Percentiles rank a stretch among this genome's conserved stretches.
phyloP scores from a whole-genome alignment of 345 rosid species.

The Eucalyptus rudis region DNA sequence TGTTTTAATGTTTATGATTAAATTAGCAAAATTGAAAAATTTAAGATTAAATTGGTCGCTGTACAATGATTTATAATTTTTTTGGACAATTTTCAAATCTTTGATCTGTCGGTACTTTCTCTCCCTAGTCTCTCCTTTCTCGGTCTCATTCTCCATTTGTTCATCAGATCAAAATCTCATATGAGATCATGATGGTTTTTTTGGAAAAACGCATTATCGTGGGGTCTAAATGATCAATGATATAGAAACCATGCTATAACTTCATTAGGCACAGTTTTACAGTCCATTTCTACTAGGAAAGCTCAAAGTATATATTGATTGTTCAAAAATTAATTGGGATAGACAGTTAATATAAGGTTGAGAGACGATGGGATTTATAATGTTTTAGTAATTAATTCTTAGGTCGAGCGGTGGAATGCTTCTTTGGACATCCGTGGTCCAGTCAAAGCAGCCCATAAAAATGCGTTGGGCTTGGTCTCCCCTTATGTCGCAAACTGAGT shows the following conservation, averaged over 20 bases:
- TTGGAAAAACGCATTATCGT: not conserved
- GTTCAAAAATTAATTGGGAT: not conserved
- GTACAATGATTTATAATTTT: too few relatives aligned
- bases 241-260: not conserved
- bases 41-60: fast-evolving
- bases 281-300: not conserved
- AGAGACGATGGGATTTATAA: not conserved
- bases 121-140: not conserved
- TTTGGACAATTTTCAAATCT: too few relatives aligned
- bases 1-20: too few relatives aligned
- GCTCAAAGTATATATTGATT: not conserved
- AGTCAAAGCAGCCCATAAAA: not conserved
- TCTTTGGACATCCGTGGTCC: not conserved
- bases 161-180: not conserved
- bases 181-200: not conserved
- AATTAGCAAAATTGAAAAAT: too few relatives aligned
- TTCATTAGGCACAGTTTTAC: not conserved
- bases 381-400: not conserved
- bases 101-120: not conserved
- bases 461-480: not conserved
- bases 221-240: not conserved
- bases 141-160: not conserved
- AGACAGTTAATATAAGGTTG: not conserved
- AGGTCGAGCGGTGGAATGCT: not conserved
- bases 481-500: not conserved